Percentiles rank a stretch among this genome's conserved stretches.
Conservation (phyloP, 2,329 filamentous ascomycete genomes). For the Cercospora janseana region DNA sequence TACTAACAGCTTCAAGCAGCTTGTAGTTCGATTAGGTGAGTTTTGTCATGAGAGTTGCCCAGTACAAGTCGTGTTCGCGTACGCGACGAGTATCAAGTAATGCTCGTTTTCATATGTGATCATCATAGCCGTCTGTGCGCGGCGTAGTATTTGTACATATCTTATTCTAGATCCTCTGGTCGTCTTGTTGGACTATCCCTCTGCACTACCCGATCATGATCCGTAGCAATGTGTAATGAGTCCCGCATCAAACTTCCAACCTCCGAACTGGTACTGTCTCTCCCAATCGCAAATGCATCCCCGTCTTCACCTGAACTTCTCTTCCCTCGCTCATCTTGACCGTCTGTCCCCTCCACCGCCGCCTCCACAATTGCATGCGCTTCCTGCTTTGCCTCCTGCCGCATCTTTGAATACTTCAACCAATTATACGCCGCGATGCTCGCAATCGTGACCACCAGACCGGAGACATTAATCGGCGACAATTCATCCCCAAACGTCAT, state of each 20-base stretch:
- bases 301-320: too few relatives aligned
- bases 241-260: slow-evolving; percentile 26
- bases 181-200: slow-evolving; percentile 44
- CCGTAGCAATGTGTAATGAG: slow-evolving; percentile 22
- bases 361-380: slow-evolving; percentile 43
- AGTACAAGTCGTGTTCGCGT: not conserved
- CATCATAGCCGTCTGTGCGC: not conserved
- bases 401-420: slow-evolving; percentile 89
- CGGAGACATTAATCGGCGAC: slow-evolving; percentile 81
- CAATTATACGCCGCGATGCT: slow-evolving; percentile 92
- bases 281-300: slow-evolving; percentile 22
- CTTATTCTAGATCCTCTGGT: slow-evolving; percentile 46
- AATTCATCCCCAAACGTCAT: slow-evolving; percentile 85
- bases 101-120: not conserved
- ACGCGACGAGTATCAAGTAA: not conserved
- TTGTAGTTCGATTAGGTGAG: not conserved
- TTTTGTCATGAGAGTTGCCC: too few relatives aligned
- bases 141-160: slow-evolving; percentile 9
- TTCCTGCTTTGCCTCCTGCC: slow-evolving; percentile 63
- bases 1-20: not conserved
- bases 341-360: slow-evolving; percentile 34
- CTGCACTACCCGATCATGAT: slow-evolving; percentile 12
- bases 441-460: slow-evolving; percentile 77
- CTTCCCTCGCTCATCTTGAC: slow-evolving; percentile 11
- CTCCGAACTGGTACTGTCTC: slow-evolving; percentile 34